Evolutionary conservation across 306 rosid species (phyloP).

Genomic region (Prunus davidiana): DNA sequence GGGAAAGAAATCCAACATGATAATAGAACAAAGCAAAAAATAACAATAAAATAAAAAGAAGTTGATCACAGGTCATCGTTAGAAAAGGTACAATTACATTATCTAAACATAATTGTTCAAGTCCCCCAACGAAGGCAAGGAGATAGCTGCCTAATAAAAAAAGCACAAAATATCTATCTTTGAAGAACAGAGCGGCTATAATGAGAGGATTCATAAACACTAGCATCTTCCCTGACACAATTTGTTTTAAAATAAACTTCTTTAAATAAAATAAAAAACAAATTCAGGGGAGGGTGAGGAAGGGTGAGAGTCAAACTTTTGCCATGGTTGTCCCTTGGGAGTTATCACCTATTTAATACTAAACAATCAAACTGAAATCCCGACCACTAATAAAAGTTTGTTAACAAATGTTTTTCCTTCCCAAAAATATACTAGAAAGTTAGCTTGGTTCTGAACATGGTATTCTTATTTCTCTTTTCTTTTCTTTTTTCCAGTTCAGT

Average conservation of each 20-base stretch:
- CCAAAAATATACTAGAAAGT: not conserved
- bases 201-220: not conserved
- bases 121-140: not conserved
- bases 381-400: not conserved
- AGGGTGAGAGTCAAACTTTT: not conserved
- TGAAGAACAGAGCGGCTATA: not conserved
- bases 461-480: not conserved
- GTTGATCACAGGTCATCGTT: not conserved
- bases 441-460: not conserved
- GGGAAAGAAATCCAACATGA: not conserved
- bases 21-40: too few relatives aligned
- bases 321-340: not conserved
- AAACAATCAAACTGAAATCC: not conserved
- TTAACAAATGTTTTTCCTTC: not conserved
- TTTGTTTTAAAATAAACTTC: not conserved
- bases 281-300: not conserved
- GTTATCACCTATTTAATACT: not conserved
- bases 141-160: not conserved
- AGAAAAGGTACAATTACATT: not conserved
- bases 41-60: not conserved
- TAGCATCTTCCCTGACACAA: not conserved
- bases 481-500: not conserved
- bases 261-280: not conserved
- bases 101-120: not conserved
- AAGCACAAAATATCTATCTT: too few relatives aligned